Evolutionary conservation across 108 stramenopile genomes (phyloP).

Genomic region (Skeletonema costatum): DNA sequence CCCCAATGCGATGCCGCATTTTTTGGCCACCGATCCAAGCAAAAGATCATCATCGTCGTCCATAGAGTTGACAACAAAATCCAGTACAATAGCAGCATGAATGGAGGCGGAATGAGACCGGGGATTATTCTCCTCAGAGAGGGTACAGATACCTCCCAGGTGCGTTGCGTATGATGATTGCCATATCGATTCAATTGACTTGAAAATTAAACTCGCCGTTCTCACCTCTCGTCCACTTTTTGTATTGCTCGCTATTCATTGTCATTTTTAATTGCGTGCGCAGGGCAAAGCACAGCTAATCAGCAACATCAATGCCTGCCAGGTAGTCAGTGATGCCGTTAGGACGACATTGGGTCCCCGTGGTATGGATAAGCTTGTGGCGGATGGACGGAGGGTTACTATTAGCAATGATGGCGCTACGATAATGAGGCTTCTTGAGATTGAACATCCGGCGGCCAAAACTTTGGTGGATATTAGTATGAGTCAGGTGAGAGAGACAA

Average conservation of each 20-base stretch:
- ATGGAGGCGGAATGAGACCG: slow-evolving; percentile 73
- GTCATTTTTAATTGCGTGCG: not conserved
- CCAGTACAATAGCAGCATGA: slow-evolving; percentile 6
- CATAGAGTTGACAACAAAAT: not conserved
- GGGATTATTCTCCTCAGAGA: slow-evolving; percentile 98
- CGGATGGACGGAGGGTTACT: slow-evolving; percentile 86
- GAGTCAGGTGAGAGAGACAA: slow-evolving; percentile 71
- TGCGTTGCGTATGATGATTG: slow-evolving; percentile 22
- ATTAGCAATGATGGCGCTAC: slow-evolving; percentile 99
- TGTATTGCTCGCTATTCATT: not conserved
- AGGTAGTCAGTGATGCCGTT: slow-evolving; percentile 95
- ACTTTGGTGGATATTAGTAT: slow-evolving; percentile 97
- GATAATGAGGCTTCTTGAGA: slow-evolving; percentile 97
- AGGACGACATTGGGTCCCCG: slow-evolving; percentile 98
- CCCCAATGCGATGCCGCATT: too few relatives aligned
- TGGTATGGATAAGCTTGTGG: slow-evolving; percentile 99
- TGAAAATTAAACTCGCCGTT: too few relatives aligned
- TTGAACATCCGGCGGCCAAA: slow-evolving; percentile 98
- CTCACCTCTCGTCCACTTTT: not conserved
- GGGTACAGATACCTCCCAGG: slow-evolving; percentile 97
- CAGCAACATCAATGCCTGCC: slow-evolving; percentile 99
- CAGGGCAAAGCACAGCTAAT: slow-evolving; percentile 98
- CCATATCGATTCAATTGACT: too few relatives aligned
- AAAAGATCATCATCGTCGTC: too few relatives aligned
- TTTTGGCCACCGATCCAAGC: too few relatives aligned